These are phyloP conservation scores for Corynespora cassiicola DNA, from an alignment of 2,329 filamentous ascomycete genomes.

Conservation along the genomic window DNA sequence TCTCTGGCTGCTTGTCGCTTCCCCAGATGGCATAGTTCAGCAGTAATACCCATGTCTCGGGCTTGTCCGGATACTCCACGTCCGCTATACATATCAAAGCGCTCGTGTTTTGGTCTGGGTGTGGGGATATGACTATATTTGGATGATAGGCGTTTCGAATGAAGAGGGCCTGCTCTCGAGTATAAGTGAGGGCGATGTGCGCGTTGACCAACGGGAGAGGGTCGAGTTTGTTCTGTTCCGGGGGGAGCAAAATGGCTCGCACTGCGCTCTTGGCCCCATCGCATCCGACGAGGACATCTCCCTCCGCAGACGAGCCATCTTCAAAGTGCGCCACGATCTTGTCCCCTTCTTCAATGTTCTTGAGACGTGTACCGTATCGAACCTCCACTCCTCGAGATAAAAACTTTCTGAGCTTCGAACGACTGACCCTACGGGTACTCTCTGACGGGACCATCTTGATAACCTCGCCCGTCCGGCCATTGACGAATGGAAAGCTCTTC, in stretches of 20 bases:
- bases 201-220: no score
- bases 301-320: constrained; percentile 2
- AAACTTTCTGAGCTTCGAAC: no score
- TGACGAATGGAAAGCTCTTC: no score
- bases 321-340: constrained; percentile 18
- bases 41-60: no score
- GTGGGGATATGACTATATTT: constrained; percentile 7
- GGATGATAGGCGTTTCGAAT: constrained; percentile 12
- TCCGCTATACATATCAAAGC: no score
- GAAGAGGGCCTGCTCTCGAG: constrained; percentile 4
- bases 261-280: constrained; percentile 2
- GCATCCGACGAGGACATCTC: constrained; percentile 1
- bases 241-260: no score
- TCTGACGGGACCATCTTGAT: not conserved
- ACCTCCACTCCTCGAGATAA: constrained; percentile 35
- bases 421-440: not conserved
- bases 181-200: constrained; percentile 32
- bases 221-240: no score
- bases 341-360: constrained; percentile 13
- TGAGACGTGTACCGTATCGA: not conserved
- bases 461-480: no score
- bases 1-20: no score
- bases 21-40: no score
- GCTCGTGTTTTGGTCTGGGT: no score
- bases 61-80: no score